These are phyloP conservation scores for Lipomyces starkeyi DNA, from an alignment of 805 yeast species.

Conservation along the genomic window DNA sequence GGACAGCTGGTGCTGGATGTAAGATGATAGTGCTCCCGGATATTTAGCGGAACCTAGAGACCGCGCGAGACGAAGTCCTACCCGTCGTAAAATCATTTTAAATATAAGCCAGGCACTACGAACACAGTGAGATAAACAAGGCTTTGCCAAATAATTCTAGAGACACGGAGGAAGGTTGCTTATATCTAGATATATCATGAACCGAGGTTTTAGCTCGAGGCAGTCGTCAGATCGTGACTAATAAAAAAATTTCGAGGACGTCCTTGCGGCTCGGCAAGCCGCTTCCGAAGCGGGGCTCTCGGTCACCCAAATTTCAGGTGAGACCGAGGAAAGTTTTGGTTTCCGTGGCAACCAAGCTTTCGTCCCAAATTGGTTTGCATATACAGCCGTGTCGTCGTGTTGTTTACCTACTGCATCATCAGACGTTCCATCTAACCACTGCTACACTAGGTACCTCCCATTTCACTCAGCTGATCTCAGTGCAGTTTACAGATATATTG, in stretches of 20 bases:
- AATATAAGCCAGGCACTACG: not conserved
- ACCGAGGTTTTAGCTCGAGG: no score
- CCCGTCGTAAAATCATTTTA: conserved; percentile 10
- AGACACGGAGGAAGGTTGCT: no score
- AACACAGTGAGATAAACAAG: not conserved
- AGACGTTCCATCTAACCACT: not conserved
- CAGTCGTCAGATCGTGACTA: no score
- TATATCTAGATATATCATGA: no score
- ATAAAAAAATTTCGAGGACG: no score
- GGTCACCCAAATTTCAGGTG: no score
- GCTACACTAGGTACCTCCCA: not conserved
- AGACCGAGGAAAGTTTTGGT: not conserved
- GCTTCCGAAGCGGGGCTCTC: not conserved
- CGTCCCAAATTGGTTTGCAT: not conserved
- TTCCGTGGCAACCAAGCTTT: not conserved
- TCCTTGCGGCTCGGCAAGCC: not conserved
- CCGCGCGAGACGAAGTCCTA: conserved; percentile 1
- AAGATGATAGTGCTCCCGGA: not conserved
- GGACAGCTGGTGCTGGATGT: not conserved
- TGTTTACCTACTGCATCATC: not conserved
- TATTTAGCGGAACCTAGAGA: not conserved
- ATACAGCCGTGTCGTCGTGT: not conserved
- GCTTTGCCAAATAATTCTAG: no score
- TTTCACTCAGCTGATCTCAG: not conserved
- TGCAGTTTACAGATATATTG: not conserved